A percentile compares a stretch with the other conserved stretches of the same genome.
These are phyloP conservation scores for Lactarius deliciosus DNA, from an alignment of 768 basidiomycete species.

Conservation along the genomic window DNA sequence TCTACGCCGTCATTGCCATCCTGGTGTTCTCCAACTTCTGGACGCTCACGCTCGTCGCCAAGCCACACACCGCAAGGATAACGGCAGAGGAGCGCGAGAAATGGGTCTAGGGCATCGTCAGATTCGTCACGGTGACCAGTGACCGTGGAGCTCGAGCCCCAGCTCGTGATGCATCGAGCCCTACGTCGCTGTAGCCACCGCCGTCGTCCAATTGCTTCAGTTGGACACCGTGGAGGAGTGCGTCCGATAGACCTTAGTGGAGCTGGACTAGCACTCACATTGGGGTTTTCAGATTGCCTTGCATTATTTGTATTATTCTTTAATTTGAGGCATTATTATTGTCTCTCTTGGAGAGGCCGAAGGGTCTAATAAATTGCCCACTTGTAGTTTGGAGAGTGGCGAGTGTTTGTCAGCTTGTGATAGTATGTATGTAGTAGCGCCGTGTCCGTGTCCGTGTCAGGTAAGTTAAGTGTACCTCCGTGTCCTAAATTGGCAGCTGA, in stretches of 20 bases:
- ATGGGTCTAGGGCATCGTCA: slow-evolving; percentile 72
- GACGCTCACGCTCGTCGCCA: slow-evolving; percentile 54
- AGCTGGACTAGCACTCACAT: slow-evolving; percentile 11
- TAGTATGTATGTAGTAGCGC: too few relatives aligned
- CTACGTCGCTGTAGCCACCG: too few relatives aligned
- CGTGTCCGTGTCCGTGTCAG: too few relatives aligned
- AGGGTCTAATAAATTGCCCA: neutral
- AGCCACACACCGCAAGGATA: slow-evolving; percentile 44
- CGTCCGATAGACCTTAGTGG: slow-evolving; percentile 19
- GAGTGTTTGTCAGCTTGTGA: too few relatives aligned
- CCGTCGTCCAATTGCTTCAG: neutral
- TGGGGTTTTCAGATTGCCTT: neutral
- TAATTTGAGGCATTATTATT: neutral
- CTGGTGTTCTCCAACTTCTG: slow-evolving; percentile 76
- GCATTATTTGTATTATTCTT: neutral
- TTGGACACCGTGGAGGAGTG: slow-evolving; percentile 20
- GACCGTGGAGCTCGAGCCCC: slow-evolving; percentile 49
- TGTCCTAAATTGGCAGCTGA: too few relatives aligned
- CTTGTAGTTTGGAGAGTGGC: neutral
- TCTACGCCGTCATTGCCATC: slow-evolving; percentile 69
- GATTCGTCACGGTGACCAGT: too few relatives aligned
- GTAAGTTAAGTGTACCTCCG: too few relatives aligned
- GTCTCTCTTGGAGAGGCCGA: neutral
- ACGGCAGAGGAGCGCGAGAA: slow-evolving; percentile 65
- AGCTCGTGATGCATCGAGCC: slow-evolving; percentile 21